Conservation (phyloP, 148 eudicot species). For the Heliosperma pusillum region DNA sequence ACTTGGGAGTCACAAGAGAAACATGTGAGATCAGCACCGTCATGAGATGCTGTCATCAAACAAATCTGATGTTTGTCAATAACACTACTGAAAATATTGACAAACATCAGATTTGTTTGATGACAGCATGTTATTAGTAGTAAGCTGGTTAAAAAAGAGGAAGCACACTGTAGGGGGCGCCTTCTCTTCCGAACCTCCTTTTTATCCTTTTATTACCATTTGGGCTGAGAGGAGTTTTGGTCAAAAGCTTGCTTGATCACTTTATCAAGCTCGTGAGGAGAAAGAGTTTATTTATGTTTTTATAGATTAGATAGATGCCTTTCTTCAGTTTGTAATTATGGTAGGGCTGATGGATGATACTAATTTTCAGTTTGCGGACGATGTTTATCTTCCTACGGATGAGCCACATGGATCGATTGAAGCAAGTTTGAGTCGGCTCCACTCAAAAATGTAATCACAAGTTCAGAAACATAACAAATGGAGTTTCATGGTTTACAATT, state of each 20-base stretch:
- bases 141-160: too few relatives aligned
- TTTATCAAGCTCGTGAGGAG: too few relatives aligned
- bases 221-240: too few relatives aligned
- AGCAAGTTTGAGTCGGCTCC: conserved; percentile 73
- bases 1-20: not conserved
- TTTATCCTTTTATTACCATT: too few relatives aligned
- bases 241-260: not conserved
- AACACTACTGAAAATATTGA: not conserved
- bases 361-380: conserved; percentile 71
- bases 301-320: not conserved
- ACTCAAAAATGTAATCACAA: conserved; percentile 49
- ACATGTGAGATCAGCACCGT: not conserved
- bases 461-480: not conserved
- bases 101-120: not conserved
- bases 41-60: not conserved
- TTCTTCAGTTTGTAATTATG: not conserved
- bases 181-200: not conserved
- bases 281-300: not conserved
- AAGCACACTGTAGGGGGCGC: too few relatives aligned
- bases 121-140: too few relatives aligned
- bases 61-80: not conserved
- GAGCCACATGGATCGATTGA: conserved; percentile 93
- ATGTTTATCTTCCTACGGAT: conserved; percentile 81
- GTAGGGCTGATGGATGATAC: conserved; percentile 11
- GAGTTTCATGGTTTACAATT: conserved; percentile 3